Evolutionary conservation across 768 basidiomycete genomes (phyloP).

Genomic region (Panaeolus papilionaceus): DNA sequence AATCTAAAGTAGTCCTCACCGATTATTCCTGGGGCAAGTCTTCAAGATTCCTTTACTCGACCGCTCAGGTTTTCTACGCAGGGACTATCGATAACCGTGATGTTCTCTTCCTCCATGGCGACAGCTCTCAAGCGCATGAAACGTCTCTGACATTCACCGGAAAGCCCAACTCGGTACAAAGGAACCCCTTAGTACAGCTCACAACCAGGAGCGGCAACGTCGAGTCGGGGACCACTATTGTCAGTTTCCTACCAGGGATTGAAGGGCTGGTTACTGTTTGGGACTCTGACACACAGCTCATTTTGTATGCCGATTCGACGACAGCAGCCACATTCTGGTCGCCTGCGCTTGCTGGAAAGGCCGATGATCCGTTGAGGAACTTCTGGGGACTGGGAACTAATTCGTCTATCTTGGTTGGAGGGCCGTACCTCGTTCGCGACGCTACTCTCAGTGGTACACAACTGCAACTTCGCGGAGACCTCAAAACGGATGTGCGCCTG

Average conservation of each 20-base stretch:
- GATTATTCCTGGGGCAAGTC: conserved; percentile 69
- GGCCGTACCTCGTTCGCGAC: conserved; percentile 65
- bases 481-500: conserved; percentile 62
- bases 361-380: conserved; percentile 48
- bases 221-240: conserved; percentile 59
- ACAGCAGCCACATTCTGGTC: conserved; percentile 77
- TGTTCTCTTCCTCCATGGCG: conserved; percentile 64
- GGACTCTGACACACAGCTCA: conserved; percentile 75
- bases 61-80: conserved; percentile 71
- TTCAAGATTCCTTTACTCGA: conserved; percentile 66
- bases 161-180: conserved; percentile 43
- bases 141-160: conserved; percentile 49
- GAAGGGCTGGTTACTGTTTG: conserved; percentile 65
- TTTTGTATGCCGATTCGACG: conserved; percentile 68
- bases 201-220: conserved; percentile 49
- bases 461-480: conserved; percentile 72
- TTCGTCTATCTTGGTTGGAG: conserved; percentile 63
- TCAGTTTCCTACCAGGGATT: conserved; percentile 63
- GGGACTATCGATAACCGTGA: conserved; percentile 61
- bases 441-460: conserved; percentile 55
- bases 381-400: conserved; percentile 79
- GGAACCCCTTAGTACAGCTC: conserved; percentile 40
- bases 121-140: conserved; percentile 58
- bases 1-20: conserved; percentile 74
- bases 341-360: conserved; percentile 56